These are phyloP conservation scores for Cucumis cinereus DNA, from an alignment of 306 rosid species.

Conservation along the genomic window DNA sequence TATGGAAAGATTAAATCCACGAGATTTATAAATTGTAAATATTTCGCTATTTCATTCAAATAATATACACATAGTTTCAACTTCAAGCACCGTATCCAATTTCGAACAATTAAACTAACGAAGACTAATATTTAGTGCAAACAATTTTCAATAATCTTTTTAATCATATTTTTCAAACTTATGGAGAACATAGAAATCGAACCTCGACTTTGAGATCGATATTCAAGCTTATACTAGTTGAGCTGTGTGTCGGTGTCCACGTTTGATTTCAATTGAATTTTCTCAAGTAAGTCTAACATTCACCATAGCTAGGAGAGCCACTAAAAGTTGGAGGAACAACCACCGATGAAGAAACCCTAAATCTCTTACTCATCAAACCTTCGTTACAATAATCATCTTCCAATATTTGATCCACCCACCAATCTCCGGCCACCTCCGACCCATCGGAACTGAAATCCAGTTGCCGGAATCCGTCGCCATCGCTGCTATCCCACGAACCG, in stretches of 20 bases:
- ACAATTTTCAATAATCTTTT: too few species aligned
- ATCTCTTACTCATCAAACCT: slow-evolving; percentile 63
- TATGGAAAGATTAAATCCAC: too few species aligned
- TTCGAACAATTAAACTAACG: not conserved
- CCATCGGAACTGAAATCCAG: slow-evolving; percentile 40
- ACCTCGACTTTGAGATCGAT: too few species aligned
- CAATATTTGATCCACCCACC: slow-evolving; percentile 39
- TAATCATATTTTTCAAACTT: too few species aligned
- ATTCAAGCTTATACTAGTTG: too few species aligned
- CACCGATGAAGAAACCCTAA: slow-evolving; percentile 86
- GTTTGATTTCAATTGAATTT: not conserved
- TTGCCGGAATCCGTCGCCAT: slow-evolving; percentile 25
- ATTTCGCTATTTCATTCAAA: not conserved
- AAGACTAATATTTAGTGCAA: too few species aligned
- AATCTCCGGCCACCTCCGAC: slow-evolving; percentile 38
- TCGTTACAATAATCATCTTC: slow-evolving; percentile 8
- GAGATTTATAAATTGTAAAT: too few species aligned
- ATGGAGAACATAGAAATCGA: too few species aligned
- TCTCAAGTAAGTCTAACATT: not conserved
- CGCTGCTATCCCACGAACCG: slow-evolving; percentile 30
- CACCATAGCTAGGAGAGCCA: slow-evolving; percentile 24
- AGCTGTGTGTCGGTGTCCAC: too few species aligned
- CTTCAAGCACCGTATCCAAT: not conserved
- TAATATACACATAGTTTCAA: not conserved
- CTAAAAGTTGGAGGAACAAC: slow-evolving; percentile 77